These are phyloP conservation scores for Komagataella pseudopastoris DNA, from an alignment of 805 yeast genomes.

Conservation along the genomic window DNA sequence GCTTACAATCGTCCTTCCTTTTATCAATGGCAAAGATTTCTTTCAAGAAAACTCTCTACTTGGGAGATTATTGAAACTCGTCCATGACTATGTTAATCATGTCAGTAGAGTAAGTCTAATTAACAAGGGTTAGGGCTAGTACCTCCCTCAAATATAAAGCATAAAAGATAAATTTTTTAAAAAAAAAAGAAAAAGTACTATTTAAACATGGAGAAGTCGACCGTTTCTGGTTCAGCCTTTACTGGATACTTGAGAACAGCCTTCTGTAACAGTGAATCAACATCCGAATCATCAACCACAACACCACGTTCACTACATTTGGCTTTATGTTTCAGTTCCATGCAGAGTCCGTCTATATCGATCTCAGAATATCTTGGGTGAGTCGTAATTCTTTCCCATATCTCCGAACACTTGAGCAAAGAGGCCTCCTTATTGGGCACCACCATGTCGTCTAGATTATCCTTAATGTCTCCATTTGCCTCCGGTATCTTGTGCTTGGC, in stretches of 20 bases:
- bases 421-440: conserved; percentile 60
- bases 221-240: background rate
- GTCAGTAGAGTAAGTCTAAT: background rate
- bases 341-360: conserved; percentile 89
- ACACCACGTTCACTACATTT: conserved; percentile 92
- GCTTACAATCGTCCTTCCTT: background rate
- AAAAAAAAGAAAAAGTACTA: background rate
- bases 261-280: conserved; percentile 36
- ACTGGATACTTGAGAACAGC: conserved; percentile 4
- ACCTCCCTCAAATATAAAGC: background rate
- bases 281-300: conserved; percentile 71
- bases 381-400: conserved; percentile 91
- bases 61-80: background rate
- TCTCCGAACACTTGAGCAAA: conserved; percentile 69
- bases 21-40: background rate
- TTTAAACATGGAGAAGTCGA: background rate
- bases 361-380: conserved; percentile 90
- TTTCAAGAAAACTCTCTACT: background rate
- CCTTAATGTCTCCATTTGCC: conserved; percentile 9
- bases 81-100: background rate
- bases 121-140: background rate
- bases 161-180: background rate
- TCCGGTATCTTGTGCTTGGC: conserved; percentile 4
- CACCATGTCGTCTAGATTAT: conserved; percentile 25
- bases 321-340: conserved; percentile 82